These are phyloP conservation scores for Fusarium pseudoanthophilum DNA, from an alignment of 2,329 filamentous ascomycete genomes.

Conservation along the genomic window DNA sequence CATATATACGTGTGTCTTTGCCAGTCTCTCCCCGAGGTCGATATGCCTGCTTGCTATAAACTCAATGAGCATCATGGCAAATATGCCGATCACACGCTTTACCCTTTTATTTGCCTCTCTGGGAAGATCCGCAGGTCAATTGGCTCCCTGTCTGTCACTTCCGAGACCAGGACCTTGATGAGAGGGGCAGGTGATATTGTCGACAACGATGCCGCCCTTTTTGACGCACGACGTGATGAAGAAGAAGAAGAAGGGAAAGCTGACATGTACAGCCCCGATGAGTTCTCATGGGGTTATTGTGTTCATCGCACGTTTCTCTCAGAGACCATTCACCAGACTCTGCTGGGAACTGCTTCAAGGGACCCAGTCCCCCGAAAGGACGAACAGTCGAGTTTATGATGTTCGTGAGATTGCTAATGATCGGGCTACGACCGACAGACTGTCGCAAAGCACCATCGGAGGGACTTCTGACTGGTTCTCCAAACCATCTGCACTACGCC, in stretches of 20 bases:
- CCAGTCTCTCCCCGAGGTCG: background rate
- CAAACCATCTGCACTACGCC: accelerated
- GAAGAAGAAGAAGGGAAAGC: too few relatives aligned
- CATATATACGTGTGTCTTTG: background rate
- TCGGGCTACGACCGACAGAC: too few relatives aligned
- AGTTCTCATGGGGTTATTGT: accelerated
- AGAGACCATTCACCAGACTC: too few relatives aligned
- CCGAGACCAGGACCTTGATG: background rate
- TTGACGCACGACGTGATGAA: background rate
- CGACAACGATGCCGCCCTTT: accelerated
- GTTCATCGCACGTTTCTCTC: background rate
- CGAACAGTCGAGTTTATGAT: background rate
- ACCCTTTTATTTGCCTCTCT: too few relatives aligned
- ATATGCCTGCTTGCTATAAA: background rate
- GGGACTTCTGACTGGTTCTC: background rate
- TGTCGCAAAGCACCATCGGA: background rate
- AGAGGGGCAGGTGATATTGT: background rate
- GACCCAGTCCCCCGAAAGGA: background rate
- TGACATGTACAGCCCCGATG: too few relatives aligned
- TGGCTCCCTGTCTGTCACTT: background rate
- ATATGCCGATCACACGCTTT: background rate
- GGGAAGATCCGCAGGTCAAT: background rate
- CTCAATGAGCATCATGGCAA: accelerated
- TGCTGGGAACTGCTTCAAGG: background rate
- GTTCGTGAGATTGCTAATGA: accelerated